Base-by-base conservation (phyloP, 164 flowering plant species). In the Annona cherimola region DNA sequence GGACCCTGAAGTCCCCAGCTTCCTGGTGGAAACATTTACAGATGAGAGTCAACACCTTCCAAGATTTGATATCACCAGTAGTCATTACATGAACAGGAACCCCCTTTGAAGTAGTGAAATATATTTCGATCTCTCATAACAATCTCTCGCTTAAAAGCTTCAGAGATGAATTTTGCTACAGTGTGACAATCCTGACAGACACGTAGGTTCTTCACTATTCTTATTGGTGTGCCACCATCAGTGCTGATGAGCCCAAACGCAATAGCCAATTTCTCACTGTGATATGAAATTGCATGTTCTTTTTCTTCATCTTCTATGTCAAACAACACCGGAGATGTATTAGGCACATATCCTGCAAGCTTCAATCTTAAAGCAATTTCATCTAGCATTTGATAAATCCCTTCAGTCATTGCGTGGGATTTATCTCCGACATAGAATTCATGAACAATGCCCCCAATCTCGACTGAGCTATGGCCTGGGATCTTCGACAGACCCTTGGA, bases 241-340 rank as follows among this genome's bases (percentile, higher is more conserved):
- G 35, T 45, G 41, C 67, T 44, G 55, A 71, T 63, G 57, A 71
- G 73, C 42, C 73, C 73, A 71, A 71, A 71, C 20, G 73, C 73
- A n/a, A 71, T 63, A 1, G 74, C 74, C 45, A 65, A 16, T 35
- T 65, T 72, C 44, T 72, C 69, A 6, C 74, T 72, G 63, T 72
- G 74, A 14, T 61, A 35, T 5, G 74, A 64, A 12, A 72, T 42
- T 14, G 74, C 74, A 64, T 40, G 69, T 65, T 72, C 74, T 65
- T 54, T 45, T 60, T 62, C 74, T 66, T 64, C 74, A 14, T 72
- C 68, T 40, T 72, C 69, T 45, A 72, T 50, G 55, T 72, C 74
- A 64, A 72, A 72, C 74, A 72, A 65, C n/a, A 72, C 69, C 18
- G 74, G 69, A 41, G 69, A 46, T 39, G 69, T 72, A 41, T 71